These are phyloP conservation scores for Boletus eberwhitei DNA, from an alignment of 768 basidiomycete species.

Conservation along the genomic window DNA sequence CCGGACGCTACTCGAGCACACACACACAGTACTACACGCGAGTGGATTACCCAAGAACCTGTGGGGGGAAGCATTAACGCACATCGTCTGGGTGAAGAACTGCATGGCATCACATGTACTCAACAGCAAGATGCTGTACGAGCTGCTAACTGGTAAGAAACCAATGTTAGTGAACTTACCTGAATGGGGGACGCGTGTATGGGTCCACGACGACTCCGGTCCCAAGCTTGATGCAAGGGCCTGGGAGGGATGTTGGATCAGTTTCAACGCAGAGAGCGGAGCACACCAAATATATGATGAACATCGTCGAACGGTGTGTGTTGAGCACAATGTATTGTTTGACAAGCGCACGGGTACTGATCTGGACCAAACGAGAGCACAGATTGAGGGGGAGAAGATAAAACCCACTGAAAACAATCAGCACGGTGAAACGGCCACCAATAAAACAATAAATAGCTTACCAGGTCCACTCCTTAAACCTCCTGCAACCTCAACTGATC, in stretches of 20 bases:
- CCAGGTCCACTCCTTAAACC: too few species aligned
- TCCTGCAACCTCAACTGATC: too few species aligned
- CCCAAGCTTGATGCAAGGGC: not conserved
- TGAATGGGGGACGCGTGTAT: not conserved
- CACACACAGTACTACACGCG: too few species aligned
- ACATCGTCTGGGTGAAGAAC: too few species aligned
- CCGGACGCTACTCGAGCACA: too few species aligned
- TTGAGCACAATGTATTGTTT: not conserved
- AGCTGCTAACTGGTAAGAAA: not conserved
- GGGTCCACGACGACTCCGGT: not conserved
- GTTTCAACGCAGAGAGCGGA: not conserved
- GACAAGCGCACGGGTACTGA: rapidly evolving
- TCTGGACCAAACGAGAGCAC: not conserved
- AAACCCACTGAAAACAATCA: not conserved
- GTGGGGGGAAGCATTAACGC: not conserved
- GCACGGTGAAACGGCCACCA: not conserved
- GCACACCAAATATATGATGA: not conserved
- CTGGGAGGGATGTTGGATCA: not conserved
- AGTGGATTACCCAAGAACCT: not conserved
- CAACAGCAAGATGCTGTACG: not conserved
- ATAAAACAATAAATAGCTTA: too few species aligned
- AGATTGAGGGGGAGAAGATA: not conserved
- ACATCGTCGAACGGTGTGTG: rapidly evolving
- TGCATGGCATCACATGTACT: not conserved
- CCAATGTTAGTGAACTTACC: not conserved